Conservation (phyloP, 768 basidiomycete species). For the Agrocybe praecox region DNA sequence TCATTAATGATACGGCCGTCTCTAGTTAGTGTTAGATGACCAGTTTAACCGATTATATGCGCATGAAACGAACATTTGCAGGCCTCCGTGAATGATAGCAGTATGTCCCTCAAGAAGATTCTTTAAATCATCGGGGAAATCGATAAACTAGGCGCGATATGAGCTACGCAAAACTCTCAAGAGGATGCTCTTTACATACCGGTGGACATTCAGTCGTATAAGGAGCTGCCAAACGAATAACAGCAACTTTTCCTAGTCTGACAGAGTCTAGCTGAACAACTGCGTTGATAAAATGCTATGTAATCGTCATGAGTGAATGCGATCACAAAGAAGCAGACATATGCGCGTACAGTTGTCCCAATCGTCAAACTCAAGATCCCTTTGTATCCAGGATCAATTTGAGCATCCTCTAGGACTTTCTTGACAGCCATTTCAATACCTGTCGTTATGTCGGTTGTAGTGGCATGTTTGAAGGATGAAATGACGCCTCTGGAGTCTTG, state of each 20-base stretch:
- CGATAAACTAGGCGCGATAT: slow-evolving; percentile 33
- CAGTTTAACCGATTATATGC: not conserved
- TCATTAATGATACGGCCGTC: slow-evolving; percentile 33
- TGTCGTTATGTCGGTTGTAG: slow-evolving; percentile 57
- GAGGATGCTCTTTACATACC: slow-evolving; percentile 41
- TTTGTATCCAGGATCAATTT: slow-evolving; percentile 29
- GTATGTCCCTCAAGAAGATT: slow-evolving; percentile 31
- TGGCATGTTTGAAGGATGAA: slow-evolving; percentile 49
- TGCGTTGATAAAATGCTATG: slow-evolving; percentile 59
- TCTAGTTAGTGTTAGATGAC: slow-evolving; percentile 10
- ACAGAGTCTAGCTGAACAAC: slow-evolving; percentile 57
- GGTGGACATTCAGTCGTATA: slow-evolving; percentile 62
- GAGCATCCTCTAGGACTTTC: slow-evolving; percentile 40
- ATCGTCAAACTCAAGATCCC: slow-evolving; percentile 55
- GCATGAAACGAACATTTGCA: slow-evolving; percentile 44
- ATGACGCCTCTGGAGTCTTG: slow-evolving; percentile 35
- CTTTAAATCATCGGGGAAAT: slow-evolving; percentile 32
- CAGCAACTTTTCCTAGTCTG: slow-evolving; percentile 60
- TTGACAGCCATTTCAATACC: slow-evolving; percentile 59
- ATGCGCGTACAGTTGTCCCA: slow-evolving; percentile 53
- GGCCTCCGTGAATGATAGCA: slow-evolving; percentile 35
- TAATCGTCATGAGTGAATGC: not conserved
- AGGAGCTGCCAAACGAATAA: slow-evolving; percentile 63
- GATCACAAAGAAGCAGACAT: not conserved
- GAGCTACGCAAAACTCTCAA: slow-evolving; percentile 24